Base-by-base conservation (phyloP, 345 rosid genomes). In the Eucalyptus grandis region DNA sequence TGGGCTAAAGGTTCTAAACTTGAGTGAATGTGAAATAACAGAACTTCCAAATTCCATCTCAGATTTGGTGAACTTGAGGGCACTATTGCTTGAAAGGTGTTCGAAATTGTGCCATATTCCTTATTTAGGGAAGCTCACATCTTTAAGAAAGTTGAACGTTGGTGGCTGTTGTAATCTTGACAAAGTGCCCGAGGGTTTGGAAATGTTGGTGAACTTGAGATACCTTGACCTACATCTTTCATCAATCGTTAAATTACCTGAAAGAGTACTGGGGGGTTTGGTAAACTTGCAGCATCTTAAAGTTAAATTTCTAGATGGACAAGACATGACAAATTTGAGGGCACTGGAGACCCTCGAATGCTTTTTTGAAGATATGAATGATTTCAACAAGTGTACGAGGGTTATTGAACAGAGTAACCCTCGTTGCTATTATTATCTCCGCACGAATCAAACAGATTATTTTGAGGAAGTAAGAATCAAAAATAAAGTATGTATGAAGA, bases 91-190 rank as follows among this genome's bases (percentile, higher is more conserved):
- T 12, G 4, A 1, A 0, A 4, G 0, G 3, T 50, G 53, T 15
- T 0, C 2, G 19, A 0, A 0, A 50, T 50, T 50, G 19, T 0
- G 8, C 19, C 0, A 0, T 6, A 50, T 50, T 50, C 53, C 53
- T 50, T 15, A 49, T 50, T 6, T 50, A 50, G 53, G 53, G 19
- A 50, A 50, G 53, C 19, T 50, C 19, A 50, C 19, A 50, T 50
- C 53, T 50, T 15, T 50, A 50, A 50, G 53, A 15, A 50, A 50
- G 53, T 15, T 50, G 53, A 19, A 50, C 19, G 0, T 2, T 50
- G 0, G 3, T 5, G 0, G 0, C 3, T 14, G 53, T 50, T 2
- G 0, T 49, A 0, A 2, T 0, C 53, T 50, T 50, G 4, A 40
- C 4, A 4, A 50, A 51, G 21, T 1, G 8, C 54, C 0, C 54